Evolutionary conservation across 2,329 filamentous ascomycete species (phyloP).

Genomic region (Venturia pyrina): DNA sequence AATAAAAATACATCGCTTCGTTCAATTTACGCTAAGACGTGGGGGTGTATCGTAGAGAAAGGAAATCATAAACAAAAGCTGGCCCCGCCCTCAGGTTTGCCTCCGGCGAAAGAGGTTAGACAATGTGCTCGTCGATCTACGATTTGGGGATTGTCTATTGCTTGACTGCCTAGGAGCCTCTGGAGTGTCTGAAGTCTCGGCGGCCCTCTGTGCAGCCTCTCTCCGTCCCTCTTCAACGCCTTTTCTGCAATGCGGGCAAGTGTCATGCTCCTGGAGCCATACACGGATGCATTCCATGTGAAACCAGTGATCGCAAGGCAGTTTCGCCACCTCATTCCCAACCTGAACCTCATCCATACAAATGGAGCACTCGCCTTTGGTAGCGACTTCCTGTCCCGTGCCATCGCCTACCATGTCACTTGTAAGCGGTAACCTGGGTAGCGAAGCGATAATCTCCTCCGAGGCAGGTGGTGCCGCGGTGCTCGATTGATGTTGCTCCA

Average conservation of each 20-base stretch:
- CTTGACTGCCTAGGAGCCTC: no score
- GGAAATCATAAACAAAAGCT: not conserved
- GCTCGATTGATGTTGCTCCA: constrained; percentile 69
- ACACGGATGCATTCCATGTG: constrained; percentile 70
- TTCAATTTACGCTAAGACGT: not conserved
- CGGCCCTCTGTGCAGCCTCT: not conserved
- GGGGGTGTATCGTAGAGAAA: not conserved
- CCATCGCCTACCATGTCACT: constrained; percentile 58
- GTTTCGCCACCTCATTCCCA: constrained; percentile 61
- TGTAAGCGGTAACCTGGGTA: constrained; percentile 63
- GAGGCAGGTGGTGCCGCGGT: constrained; percentile 77
- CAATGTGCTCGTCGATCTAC: not conserved
- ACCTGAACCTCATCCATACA: constrained; percentile 79
- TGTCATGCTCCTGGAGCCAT: constrained; percentile 87
- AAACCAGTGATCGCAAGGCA: constrained; percentile 93
- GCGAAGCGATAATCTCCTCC: constrained; percentile 58
- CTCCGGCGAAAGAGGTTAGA: not conserved
- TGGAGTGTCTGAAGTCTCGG: not conserved
- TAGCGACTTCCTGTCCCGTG: not conserved
- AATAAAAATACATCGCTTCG: not conserved
- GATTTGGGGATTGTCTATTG: not conserved
- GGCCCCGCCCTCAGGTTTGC: not conserved
- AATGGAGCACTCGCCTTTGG: constrained; percentile 72
- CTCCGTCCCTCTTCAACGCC: constrained; percentile 25
- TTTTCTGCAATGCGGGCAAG: constrained; percentile 72